These are phyloP conservation scores for Penstemon davidsonii DNA, from an alignment of 257 asterid species.

Conservation along the genomic window DNA sequence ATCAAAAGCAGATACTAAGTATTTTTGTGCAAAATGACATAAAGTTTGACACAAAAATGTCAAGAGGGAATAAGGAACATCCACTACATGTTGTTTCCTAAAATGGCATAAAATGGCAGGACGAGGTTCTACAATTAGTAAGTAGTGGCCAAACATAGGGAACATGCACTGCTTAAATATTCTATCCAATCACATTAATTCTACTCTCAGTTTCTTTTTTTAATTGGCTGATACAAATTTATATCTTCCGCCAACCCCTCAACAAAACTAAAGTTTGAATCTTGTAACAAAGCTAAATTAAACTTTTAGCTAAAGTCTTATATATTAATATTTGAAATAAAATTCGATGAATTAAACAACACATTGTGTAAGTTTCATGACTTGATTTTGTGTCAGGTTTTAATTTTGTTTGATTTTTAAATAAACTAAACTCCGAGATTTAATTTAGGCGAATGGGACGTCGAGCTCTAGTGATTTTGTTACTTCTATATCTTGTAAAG, in stretches of 20 bases:
- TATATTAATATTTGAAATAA: neutral
- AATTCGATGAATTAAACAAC: neutral
- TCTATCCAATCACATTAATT: constrained; percentile 42
- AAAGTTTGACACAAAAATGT: constrained; percentile 48
- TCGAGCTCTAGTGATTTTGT: no score
- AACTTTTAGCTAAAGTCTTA: neutral
- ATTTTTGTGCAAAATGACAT: constrained; percentile 29
- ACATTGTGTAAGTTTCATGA: neutral
- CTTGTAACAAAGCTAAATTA: neutral
- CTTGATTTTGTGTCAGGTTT: no score
- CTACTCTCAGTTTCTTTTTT: constrained; percentile 22
- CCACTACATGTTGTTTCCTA: constrained; percentile 48
- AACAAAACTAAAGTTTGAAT: neutral
- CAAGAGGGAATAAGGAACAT: constrained; percentile 55
- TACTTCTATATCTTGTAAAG: no score
- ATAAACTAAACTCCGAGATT: no score
- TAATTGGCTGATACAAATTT: constrained; percentile 33
- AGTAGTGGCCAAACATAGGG: constrained; percentile 59
- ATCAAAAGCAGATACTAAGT: constrained; percentile 26
- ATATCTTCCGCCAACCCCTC: constrained; percentile 32
- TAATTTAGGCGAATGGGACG: no score
- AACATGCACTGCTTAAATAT: constrained; percentile 45
- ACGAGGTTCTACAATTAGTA: constrained; percentile 54
- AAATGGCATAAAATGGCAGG: constrained; percentile 51
- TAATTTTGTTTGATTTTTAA: no score